Percentiles rank a stretch among this genome's conserved stretches.
These are phyloP conservation scores for Prunus mongolica DNA, from an alignment of 306 rosid species.

Conservation along the genomic window DNA sequence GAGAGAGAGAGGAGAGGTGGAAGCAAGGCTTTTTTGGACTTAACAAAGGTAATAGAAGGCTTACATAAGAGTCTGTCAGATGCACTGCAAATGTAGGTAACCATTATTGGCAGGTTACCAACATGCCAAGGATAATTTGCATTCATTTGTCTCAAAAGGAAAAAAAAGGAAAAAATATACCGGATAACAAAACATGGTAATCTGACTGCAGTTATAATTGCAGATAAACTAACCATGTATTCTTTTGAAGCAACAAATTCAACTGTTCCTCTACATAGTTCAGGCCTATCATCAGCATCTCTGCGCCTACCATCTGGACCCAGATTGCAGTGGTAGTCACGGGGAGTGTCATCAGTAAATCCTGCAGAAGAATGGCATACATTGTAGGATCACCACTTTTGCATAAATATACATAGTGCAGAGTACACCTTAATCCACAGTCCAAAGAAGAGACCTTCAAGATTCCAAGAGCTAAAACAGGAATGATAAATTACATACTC, in stretches of 20 bases:
- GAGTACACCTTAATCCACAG: neutral
- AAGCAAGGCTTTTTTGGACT: no score
- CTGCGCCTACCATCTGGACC: constrained; percentile 99
- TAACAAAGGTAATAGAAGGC: neutral
- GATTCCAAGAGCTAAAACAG: neutral
- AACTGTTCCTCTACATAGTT: constrained; percentile 94
- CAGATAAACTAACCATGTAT: constrained; percentile 69
- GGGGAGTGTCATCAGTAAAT: constrained; percentile 96
- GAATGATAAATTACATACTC: neutral
- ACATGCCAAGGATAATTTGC: neutral
- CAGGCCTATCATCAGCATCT: constrained; percentile 97
- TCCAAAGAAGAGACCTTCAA: neutral
- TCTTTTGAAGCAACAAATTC: constrained; percentile 96
- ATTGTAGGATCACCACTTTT: neutral
- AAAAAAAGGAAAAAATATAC: neutral
- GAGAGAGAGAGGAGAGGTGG: no score
- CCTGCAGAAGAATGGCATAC: constrained; percentile 46
- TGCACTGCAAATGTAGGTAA: neutral
- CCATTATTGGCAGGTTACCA: neutral
- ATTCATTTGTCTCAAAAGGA: neutral
- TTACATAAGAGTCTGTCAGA: no score
- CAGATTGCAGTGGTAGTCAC: constrained; percentile 95
- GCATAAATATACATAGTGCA: neutral
- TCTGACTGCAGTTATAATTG: neutral
- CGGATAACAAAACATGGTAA: neutral